Evolutionary conservation across 306 rosid species (phyloP), one percentile per base, ranked within the genome.

Genomic region (Lablab purpureus): DNA sequence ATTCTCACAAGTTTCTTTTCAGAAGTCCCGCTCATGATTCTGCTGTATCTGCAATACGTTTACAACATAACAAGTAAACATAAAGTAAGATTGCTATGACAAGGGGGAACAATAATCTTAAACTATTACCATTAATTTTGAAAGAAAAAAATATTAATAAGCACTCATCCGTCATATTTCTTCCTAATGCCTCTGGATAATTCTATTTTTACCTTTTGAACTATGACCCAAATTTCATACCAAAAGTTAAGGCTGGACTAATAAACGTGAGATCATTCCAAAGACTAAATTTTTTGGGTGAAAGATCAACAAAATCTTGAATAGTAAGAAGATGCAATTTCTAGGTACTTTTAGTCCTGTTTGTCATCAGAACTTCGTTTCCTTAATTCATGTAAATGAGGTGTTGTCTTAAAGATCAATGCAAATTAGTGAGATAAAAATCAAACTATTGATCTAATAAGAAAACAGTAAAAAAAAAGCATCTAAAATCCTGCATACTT

Each of bases 1-100:
- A 95, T 85, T 79, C 78, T 67, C 14, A 95, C 82, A 10, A 85
- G 87, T 87, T 87, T 92, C 85, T 85, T 92, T 62, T 55, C 89
- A 15, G 87, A 79, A 28, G 84, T 62, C 17, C 62, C 88, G 18
- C 97, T 71, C 97, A 94, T 92, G 80, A 73, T 85, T 64, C 86
- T 83, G 43, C n/a, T 62, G 78, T 78, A 73, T 56, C 87, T 82
- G 81, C 60, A 81, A 55, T 73, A 49, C 73, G 65, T 70, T 86
- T 86, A 64, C 74, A 77, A 55, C 71, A 77, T 27, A 43, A 66
- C 46, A 70, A 30, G 52, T 23, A 12, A 32, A 45, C 4, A 51
- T 54, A 34, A 68, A 58, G 49, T 77, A 46, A 37, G 86, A 65
- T 70, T 79, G 22, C 25, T 45, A 68, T 82, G 10, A 51, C 74